A percentile compares a stretch with the other conserved stretches of the same genome.
These are phyloP conservation scores for Silene coronaria DNA, from an alignment of 179 eudicot species.

Conservation along the genomic window DNA sequence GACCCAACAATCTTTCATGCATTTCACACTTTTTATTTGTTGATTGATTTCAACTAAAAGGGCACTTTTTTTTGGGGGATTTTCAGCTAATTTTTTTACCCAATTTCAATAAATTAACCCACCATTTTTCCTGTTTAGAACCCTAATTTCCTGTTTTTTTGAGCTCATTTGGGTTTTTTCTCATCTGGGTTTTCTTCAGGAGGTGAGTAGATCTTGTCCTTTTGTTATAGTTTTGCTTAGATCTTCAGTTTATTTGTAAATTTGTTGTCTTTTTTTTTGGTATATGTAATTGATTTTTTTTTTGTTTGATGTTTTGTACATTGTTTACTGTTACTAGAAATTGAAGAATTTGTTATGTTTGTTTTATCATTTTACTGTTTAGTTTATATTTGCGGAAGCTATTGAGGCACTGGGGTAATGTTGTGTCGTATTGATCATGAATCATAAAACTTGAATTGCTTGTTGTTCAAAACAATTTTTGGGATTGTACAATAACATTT, in stretches of 20 bases:
- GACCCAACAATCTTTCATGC: constrained; percentile 17
- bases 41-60: constrained; percentile 7
- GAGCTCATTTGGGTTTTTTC: not conserved
- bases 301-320: not conserved
- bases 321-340: not conserved
- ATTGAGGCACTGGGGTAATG: too few species aligned
- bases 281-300: not conserved
- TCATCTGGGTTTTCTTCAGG: not conserved
- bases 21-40: constrained; percentile 4
- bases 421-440: not conserved
- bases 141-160: constrained; percentile 7
- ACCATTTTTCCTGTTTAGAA: not conserved
- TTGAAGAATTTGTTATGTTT: not conserved
- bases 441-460: too few species aligned
- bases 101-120: not conserved
- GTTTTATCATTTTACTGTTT: not conserved
- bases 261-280: not conserved
- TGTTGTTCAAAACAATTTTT: too few species aligned
- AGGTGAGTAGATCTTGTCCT: constrained; percentile 16
- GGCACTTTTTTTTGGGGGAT: not conserved
- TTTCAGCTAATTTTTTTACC: constrained; percentile 5
- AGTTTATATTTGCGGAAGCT: not conserved
- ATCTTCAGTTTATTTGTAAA: constrained; percentile 5
- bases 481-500: not conserved
- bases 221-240: not conserved